These are phyloP conservation scores for Actinomortierella wolfii DNA, from an alignment of 371 early-diverging fungal genomes.

Conservation along the genomic window DNA sequence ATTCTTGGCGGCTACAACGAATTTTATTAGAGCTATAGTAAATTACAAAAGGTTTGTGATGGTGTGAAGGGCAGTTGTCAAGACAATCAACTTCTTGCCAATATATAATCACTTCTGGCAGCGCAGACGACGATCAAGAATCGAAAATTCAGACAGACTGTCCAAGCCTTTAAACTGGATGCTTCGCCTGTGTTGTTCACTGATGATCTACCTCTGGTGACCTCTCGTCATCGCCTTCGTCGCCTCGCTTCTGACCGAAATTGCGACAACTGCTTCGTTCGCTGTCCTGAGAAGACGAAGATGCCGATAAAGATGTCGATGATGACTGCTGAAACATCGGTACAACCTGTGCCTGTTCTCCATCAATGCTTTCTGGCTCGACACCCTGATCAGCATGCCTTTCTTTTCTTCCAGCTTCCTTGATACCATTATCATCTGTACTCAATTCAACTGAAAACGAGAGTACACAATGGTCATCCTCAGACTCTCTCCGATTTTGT, in stretches of 20 bases:
- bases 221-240: slow-evolving; percentile 28
- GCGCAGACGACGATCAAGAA: too few species aligned
- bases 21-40: too few species aligned
- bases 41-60: too few species aligned
- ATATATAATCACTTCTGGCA: too few species aligned
- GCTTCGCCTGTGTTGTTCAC: background rate
- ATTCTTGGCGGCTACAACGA: too few species aligned
- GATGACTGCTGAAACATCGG: too few species aligned
- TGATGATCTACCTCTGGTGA: slow-evolving; percentile 22
- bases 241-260: slow-evolving; percentile 10
- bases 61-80: too few species aligned
- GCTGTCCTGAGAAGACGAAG: background rate
- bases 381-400: too few species aligned
- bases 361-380: background rate
- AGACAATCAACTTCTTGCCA: too few species aligned
- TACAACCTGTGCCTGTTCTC: slow-evolving; percentile 11
- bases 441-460: background rate
- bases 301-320: background rate
- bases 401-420: slow-evolving; percentile 11
- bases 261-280: too few species aligned
- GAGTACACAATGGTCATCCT: background rate
- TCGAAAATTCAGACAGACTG: too few species aligned
- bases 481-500: background rate
- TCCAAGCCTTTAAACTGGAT: too few species aligned
- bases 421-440: background rate